Base-by-base conservation (phyloP, 2,329 filamentous ascomycete species). In the Raffaelea arxii region DNA sequence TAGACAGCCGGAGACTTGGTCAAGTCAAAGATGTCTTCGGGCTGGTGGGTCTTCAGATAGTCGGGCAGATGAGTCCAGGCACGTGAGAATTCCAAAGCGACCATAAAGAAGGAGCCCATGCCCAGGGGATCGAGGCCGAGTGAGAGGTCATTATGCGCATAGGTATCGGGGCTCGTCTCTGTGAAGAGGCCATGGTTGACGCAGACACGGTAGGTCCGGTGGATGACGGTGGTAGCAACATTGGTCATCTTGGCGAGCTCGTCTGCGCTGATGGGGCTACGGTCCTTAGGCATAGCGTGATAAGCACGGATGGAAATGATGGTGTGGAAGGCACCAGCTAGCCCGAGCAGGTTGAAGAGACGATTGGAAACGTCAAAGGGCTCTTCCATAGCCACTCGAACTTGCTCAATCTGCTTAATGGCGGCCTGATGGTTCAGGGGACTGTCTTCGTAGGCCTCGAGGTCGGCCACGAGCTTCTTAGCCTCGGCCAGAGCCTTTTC, bases 21-120 rank as follows among this genome's bases (percentile, higher is more conserved):
- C n/a, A 46, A 25, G 25, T 46, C 44, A 32, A 46, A 46, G 4
- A 46, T 25, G 38, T 46, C 38, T n/a, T 46, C 44, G 4, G 44
- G 44, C 21, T 25, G 2, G 16, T 46, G 38, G 5, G 25, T 16
- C 25, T 41, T 41, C 25, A 46, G 38, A 21, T 46, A 46, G 7
- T 46, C 44, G 44, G 44, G 38, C 7, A 46, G 38, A 12, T 36
- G 27, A n/a, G 36, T 46, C 19, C 19, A 46, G 11, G 44, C 44
- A 6, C 44, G 38, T 3, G 25, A 10, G n/a, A 46, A 46, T 22
- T 46, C 44, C 11, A 35, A 6, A 2, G 38, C 30, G 3, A 35
- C 25, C 21, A 25, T 30, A 10, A 46, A 22, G 27, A 46, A 46
- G 25, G 38, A 35, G 19, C 44, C 44, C 25, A 46, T 41, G 25